These are phyloP conservation scores for Collybia sp. DNA, from an alignment of 768 basidiomycete species.

Conservation along the genomic window DNA sequence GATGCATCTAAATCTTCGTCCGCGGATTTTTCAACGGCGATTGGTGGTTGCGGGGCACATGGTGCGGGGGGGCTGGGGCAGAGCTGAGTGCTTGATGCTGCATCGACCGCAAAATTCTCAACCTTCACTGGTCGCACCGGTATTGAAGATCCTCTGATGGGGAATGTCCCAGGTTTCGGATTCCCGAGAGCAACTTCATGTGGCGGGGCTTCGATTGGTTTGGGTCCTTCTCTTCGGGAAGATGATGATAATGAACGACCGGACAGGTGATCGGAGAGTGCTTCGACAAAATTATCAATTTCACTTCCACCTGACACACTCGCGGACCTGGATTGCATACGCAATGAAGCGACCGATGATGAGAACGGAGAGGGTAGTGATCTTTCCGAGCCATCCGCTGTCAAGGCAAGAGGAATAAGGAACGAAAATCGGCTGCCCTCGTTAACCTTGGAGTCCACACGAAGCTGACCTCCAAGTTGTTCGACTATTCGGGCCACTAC, in stretches of 20 bases:
- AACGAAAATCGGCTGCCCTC: slow-evolving; percentile 72
- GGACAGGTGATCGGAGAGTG: slow-evolving; percentile 33
- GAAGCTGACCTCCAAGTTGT: slow-evolving; percentile 73
- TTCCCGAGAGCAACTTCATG: background rate
- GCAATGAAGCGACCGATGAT: slow-evolving; percentile 7
- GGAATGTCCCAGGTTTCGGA: slow-evolving; percentile 13
- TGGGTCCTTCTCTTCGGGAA: background rate
- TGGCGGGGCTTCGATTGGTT: background rate
- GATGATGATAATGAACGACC: slow-evolving; percentile 4
- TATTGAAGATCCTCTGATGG: slow-evolving; percentile 18
- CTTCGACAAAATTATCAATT: slow-evolving; percentile 46
- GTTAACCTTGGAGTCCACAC: slow-evolving; percentile 66
- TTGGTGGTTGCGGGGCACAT: background rate
- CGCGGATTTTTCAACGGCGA: background rate
- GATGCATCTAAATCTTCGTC: slow-evolving; percentile 3
- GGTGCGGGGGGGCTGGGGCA: background rate
- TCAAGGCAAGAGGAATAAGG: slow-evolving; percentile 57
- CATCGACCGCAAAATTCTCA: slow-evolving; percentile 17
- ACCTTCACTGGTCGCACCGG: slow-evolving; percentile 33
- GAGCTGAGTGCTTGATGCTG: slow-evolving; percentile 6
- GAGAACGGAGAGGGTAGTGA: slow-evolving; percentile 1
- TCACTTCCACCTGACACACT: slow-evolving; percentile 25
- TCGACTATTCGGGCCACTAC: slow-evolving; percentile 79
- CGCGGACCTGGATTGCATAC: slow-evolving; percentile 12
- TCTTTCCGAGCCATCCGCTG: slow-evolving; percentile 14